Conservation (phyloP, 495 filamentous ascomycete species). For the Penicillium canescens region DNA sequence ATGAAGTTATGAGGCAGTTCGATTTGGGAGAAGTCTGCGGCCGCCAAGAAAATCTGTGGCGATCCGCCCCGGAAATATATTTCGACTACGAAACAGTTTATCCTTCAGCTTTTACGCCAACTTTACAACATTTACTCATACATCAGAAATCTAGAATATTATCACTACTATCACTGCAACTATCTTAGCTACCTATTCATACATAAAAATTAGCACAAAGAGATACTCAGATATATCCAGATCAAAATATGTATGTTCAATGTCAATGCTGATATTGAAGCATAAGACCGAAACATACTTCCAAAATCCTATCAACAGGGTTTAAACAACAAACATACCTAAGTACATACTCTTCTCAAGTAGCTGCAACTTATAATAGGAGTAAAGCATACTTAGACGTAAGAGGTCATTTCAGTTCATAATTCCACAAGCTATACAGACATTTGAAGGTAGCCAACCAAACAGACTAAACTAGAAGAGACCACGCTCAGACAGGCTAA, state of each 20-base stretch:
- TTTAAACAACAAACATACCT: too few species aligned
- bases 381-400: not conserved
- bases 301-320: too few species aligned
- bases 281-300: too few species aligned
- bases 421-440: slow-evolving; percentile 14
- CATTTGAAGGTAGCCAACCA: slow-evolving; percentile 19
- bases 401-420: slow-evolving; percentile 17
- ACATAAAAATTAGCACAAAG: too few species aligned
- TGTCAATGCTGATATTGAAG: too few species aligned
- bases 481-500: slow-evolving; percentile 26
- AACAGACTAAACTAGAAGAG: slow-evolving; percentile 16
- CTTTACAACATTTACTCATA: not conserved
- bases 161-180: too few species aligned
- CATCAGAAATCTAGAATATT: not conserved
- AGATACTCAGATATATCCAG: too few species aligned
- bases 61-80: slow-evolving; percentile 6
- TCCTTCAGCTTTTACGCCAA: not conserved
- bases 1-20: not conserved
- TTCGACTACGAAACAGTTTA: not conserved
- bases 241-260: too few species aligned
- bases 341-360: too few species aligned
- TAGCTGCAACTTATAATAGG: too few species aligned
- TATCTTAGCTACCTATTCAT: too few species aligned
- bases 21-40: not conserved
- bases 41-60: slow-evolving; percentile 21